Evolutionary conservation across 2,329 filamentous ascomycete genomes (phyloP).

Genomic region (Aspergillus pseudonomiae): DNA sequence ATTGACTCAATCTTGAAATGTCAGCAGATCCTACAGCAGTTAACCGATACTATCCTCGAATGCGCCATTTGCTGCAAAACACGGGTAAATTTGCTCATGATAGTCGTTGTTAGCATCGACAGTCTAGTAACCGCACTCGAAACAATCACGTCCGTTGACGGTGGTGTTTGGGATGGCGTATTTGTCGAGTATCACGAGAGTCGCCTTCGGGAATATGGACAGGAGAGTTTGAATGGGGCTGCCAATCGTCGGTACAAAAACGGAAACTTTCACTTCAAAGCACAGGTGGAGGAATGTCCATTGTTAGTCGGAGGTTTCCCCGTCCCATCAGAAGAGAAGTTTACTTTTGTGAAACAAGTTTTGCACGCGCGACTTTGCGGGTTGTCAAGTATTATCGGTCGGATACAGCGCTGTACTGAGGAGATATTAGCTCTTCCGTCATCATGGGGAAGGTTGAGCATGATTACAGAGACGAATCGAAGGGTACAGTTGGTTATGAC

Average conservation of each 20-base stretch:
- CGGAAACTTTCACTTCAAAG: constrained; percentile 18
- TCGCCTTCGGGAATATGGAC: constrained; percentile 11
- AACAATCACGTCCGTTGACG: constrained; percentile 20
- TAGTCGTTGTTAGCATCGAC: constrained; percentile 36
- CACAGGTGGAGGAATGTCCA: constrained; percentile 29
- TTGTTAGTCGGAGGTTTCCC: constrained; percentile 30
- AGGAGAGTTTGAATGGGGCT: constrained; percentile 5
- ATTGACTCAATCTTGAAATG: constrained; percentile 32
- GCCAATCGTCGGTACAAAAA: constrained; percentile 12
- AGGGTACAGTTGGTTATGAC: constrained; percentile 34
- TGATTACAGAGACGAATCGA: constrained; percentile 38
- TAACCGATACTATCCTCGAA: constrained; percentile 33
- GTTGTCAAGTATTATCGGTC: constrained; percentile 30
- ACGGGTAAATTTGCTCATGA: constrained; percentile 31
- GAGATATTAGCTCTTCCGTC: constrained; percentile 23
- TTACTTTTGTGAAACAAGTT: constrained; percentile 29
- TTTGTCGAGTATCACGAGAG: constrained; percentile 16
- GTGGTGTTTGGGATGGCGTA: constrained; percentile 15
- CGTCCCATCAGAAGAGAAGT: constrained; percentile 32
- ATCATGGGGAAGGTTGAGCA: constrained; percentile 27
- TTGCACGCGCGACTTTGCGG: constrained; percentile 32
- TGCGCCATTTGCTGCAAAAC: constrained; percentile 31
- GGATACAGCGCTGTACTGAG: constrained; percentile 31
- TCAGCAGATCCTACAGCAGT: constrained; percentile 31
- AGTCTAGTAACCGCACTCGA: constrained; percentile 31